Base-by-base conservation (phyloP, 2,329 filamentous ascomycete species). In the Botrytis galanthina region DNA sequence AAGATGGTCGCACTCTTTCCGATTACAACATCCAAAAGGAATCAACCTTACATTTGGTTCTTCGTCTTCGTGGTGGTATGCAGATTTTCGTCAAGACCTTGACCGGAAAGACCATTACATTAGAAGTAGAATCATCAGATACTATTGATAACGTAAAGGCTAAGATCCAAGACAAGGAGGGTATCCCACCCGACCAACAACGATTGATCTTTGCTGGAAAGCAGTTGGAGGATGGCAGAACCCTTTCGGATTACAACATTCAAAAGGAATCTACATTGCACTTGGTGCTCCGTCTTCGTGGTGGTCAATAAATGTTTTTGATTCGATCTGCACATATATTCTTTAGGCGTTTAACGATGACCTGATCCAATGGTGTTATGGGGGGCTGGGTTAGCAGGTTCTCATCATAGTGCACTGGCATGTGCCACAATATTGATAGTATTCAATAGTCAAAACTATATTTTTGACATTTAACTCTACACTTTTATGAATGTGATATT, bases 1-100 rank as follows among this genome's bases (percentile, higher is more conserved):
- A 93, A 82, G 92, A 94, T 80, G 92, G 92, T 73, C 90, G 92
- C 39, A 94, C 92, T 3, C 84, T 95, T n/a, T 91, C 89, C n/a
- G 92, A 94, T 81, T 95, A 95, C 87, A 95, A 95, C 84, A 95
- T 95, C 75, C 93, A 96, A 84, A 93, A 92, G 83, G 91, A 92
- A 81, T 91, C 89, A 8, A 92, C 91, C 2, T 86, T 93, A 20
- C 91, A 93, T 82, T 82, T 92, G 78, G 90, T 92, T 68, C 88
- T 92, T 72, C 89, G 90, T 83, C 87, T 92, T 39, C 90, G 90
- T 85, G 90, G 90, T 84, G 90, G 90, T 83, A 93, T 93, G 91
- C 88, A 91, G 76, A 91, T 91, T 75, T 92, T 92, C 78, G 90
- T 92, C 78, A 93, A 91, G 86, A 92, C 89, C 4, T 81, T 92